phyloP scores from a whole-genome alignment of 1,139 yeast genomes.

The Groenewaldozyma auringiensis region DNA sequence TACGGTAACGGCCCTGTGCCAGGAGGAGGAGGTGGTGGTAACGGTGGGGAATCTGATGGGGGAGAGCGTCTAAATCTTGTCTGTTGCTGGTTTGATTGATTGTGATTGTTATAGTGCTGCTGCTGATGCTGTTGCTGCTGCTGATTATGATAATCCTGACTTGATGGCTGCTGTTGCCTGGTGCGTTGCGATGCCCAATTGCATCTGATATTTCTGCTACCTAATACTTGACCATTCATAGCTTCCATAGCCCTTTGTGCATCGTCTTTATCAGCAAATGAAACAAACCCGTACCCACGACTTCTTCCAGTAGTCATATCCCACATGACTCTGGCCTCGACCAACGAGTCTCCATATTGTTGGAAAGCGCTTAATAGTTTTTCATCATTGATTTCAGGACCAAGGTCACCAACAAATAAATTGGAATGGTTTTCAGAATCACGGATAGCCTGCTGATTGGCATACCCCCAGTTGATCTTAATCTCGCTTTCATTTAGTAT shows the following conservation, averaged over 20 bases:
- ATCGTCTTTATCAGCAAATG: slow-evolving; percentile 56
- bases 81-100: slow-evolving; percentile 8
- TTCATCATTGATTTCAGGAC: slow-evolving; percentile 78
- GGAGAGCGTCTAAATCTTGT: too few relatives aligned
- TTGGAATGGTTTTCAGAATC: slow-evolving; percentile 48
- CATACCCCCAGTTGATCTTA: slow-evolving; percentile 77
- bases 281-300: slow-evolving; percentile 90
- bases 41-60: not conserved
- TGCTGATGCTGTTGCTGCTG: slow-evolving; percentile 5
- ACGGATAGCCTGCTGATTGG: slow-evolving; percentile 52
- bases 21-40: not conserved
- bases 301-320: slow-evolving; percentile 91
- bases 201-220: slow-evolving; percentile 71
- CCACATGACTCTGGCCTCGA: slow-evolving; percentile 95
- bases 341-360: slow-evolving; percentile 41
- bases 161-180: not conserved
- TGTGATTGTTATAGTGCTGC: slow-evolving; percentile 5
- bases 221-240: slow-evolving; percentile 68
- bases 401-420: slow-evolving; percentile 80
- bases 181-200: slow-evolving; percentile 81
- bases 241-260: slow-evolving; percentile 67
- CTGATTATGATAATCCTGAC: slow-evolving; percentile 1
- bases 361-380: slow-evolving; percentile 51
- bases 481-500: slow-evolving; percentile 35
- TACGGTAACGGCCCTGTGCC: slow-evolving; percentile 43